A percentile compares a stretch with the other conserved stretches of the same genome.
Conservation (phyloP, 2,329 filamentous ascomycete species). For the Hortaea werneckii region DNA sequence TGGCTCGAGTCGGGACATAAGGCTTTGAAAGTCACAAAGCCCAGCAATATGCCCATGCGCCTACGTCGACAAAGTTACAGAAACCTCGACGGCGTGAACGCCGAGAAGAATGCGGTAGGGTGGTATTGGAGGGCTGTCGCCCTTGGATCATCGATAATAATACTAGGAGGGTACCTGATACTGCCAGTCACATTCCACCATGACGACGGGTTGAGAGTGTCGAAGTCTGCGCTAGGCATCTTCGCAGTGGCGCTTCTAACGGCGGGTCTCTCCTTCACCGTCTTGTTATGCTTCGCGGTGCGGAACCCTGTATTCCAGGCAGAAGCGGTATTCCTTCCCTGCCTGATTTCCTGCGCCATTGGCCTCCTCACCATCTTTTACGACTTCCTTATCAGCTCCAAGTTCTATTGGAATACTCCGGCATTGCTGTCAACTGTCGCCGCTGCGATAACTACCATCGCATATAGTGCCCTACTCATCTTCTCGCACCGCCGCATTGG, state of each 20-base stretch:
- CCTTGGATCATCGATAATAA: constrained; percentile 36
- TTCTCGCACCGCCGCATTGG: constrained; percentile 33
- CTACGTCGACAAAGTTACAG: constrained; percentile 20
- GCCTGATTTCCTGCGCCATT: constrained; percentile 33
- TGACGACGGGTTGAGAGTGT: constrained; percentile 29
- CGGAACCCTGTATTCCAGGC: constrained; percentile 37
- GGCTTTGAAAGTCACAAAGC: no score
- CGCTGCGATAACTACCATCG: constrained; percentile 28
- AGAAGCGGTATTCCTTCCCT: constrained; percentile 38
- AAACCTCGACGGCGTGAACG: constrained; percentile 15
- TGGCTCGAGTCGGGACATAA: no score
- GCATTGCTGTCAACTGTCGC: constrained; percentile 33
- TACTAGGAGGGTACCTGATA: constrained; percentile 42
- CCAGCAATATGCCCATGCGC: constrained; percentile 11
- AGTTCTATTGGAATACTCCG: constrained; percentile 34
- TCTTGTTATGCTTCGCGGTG: constrained; percentile 38
- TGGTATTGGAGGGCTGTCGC: constrained; percentile 42
- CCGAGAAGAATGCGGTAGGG: constrained; percentile 18
- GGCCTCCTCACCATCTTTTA: constrained; percentile 41
- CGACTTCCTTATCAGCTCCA: constrained; percentile 33
- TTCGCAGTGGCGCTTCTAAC: constrained; percentile 38
- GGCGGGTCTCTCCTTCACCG: constrained; percentile 39
- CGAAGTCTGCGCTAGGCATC: constrained; percentile 31
- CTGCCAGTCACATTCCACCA: constrained; percentile 38
- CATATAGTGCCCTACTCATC: constrained; percentile 34